Conservation (phyloP, 768 basidiomycete species). For the Rhodotorula kratochvilovae region DNA sequence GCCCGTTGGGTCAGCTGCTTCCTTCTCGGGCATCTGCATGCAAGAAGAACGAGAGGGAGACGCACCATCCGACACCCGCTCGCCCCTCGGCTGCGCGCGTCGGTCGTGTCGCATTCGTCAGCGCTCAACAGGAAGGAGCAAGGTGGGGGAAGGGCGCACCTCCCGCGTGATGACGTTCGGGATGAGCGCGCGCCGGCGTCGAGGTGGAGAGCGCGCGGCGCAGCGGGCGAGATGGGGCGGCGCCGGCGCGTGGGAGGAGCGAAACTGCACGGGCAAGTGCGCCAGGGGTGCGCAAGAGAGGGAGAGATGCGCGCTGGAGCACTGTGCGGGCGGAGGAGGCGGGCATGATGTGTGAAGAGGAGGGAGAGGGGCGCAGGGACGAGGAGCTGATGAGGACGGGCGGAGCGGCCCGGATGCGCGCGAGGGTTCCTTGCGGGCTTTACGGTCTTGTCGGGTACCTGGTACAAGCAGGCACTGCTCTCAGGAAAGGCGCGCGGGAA, state of each 20-base stretch:
- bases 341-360: too few relatives aligned
- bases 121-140: neutral
- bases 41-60: too few relatives aligned
- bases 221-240: neutral
- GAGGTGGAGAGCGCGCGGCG: neutral
- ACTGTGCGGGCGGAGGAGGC: neutral
- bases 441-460: too few relatives aligned
- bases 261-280: neutral
- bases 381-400: neutral
- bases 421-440: too few relatives aligned
- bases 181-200: slow-evolving; percentile 1
- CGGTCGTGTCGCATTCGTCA: too few relatives aligned
- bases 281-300: neutral
- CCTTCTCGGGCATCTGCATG: too few relatives aligned
- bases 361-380: neutral
- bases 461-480: too few relatives aligned
- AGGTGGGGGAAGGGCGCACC: neutral
- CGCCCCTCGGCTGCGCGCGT: slow-evolving; percentile 30
- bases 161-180: slow-evolving; percentile 27
- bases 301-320: neutral
- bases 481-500: too few relatives aligned
- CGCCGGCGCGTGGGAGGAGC: neutral
- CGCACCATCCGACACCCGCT: slow-evolving; percentile 33
- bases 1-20: too few relatives aligned
- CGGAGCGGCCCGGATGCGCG: neutral